Percentiles rank a stretch among this genome's conserved stretches.
phyloP scores from a whole-genome alignment of 495 filamentous ascomycete species.

The Glarea lozoyensis region DNA sequence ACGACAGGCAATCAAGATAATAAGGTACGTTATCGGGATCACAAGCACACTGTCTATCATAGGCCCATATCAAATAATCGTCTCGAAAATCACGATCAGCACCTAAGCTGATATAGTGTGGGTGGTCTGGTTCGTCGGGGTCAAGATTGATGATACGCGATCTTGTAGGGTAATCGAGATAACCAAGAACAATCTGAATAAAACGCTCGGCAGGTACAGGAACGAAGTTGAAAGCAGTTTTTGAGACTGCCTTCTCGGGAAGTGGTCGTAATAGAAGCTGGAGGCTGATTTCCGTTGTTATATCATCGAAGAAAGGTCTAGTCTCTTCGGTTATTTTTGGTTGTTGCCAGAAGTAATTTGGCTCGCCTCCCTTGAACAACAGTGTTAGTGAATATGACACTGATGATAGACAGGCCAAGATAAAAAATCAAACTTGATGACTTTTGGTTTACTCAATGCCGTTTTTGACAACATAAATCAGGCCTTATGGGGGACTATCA shows the following conservation, averaged over 20 bases:
- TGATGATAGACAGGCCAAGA: too few species aligned
- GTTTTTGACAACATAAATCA: too few species aligned
- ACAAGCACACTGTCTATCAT: slow-evolving; percentile 18
- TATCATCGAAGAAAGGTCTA: slow-evolving; percentile 17
- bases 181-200: slow-evolving; percentile 20
- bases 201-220: slow-evolving; percentile 15
- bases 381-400: neutral
- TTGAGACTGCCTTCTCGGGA: neutral
- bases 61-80: slow-evolving; percentile 18
- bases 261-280: slow-evolving; percentile 1
- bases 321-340: slow-evolving; percentile 12
- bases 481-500: neutral
- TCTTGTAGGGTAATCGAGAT: slow-evolving; percentile 15
- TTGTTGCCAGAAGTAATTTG: slow-evolving; percentile 16
- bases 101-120: slow-evolving; percentile 20
- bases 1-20: slow-evolving; percentile 21
- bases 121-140: slow-evolving; percentile 18
- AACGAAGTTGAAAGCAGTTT: neutral
- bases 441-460: too few species aligned
- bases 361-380: slow-evolving; percentile 7
- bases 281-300: slow-evolving; percentile 11
- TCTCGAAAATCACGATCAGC: slow-evolving; percentile 19
- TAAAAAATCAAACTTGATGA: too few species aligned
- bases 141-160: slow-evolving; percentile 14
- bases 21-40: slow-evolving; percentile 20